Conservation (phyloP, 2,329 filamentous ascomycete genomes). For the Orbilia ellipsospora region DNA sequence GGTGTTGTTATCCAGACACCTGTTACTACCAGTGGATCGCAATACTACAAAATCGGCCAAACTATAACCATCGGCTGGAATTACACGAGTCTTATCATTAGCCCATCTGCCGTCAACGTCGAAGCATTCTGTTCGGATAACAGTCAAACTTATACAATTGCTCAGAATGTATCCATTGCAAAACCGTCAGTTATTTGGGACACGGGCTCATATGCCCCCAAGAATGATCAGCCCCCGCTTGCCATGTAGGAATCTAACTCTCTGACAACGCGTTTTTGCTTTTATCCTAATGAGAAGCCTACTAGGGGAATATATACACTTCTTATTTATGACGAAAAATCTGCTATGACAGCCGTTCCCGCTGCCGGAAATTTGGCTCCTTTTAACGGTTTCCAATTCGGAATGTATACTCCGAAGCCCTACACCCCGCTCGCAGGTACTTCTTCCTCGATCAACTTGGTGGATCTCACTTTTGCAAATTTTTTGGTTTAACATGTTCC, state of each 20-base stretch:
- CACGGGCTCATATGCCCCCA: constrained; percentile 62
- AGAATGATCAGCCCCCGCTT: constrained; percentile 40
- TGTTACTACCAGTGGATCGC: constrained; percentile 64
- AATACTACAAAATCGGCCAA: constrained; percentile 74
- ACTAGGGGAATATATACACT: constrained; percentile 67
- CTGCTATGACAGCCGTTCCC: constrained; percentile 67
- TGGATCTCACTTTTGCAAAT: neutral
- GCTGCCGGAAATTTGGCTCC: constrained; percentile 69
- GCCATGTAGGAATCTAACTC: constrained; percentile 63
- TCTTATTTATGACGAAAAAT: constrained; percentile 71
- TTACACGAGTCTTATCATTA: constrained; percentile 72
- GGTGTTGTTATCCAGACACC: constrained; percentile 73
- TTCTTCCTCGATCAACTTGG: constrained; percentile 54
- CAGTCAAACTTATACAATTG: constrained; percentile 70
- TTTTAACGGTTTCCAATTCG: constrained; percentile 69
- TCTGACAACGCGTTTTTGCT: constrained; percentile 48
- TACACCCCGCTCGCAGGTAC: constrained; percentile 67
- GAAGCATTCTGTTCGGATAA: constrained; percentile 72
- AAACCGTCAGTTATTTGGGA: constrained; percentile 71
- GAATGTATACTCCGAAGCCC: constrained; percentile 71
- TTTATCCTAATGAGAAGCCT: neutral
- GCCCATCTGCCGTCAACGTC: constrained; percentile 71
- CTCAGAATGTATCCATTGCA: constrained; percentile 69
- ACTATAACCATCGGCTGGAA: constrained; percentile 75
- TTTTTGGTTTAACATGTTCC: neutral